Evolutionary conservation across 306 rosid genomes (phyloP).

Genomic region (Leucaena leucocephala): DNA sequence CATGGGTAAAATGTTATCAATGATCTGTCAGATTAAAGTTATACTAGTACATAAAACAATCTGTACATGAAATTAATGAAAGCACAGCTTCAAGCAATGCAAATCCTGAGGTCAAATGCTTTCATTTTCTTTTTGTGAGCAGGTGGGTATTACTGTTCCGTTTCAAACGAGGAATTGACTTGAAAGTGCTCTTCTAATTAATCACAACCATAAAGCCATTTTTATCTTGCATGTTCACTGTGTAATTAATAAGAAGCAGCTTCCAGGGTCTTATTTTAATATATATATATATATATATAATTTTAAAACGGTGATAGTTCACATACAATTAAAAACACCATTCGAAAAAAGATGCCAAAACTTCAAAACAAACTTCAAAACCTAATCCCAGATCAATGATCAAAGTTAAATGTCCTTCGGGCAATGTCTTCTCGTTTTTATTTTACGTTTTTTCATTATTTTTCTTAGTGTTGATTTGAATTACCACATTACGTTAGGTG

Average conservation of each 20-base stretch:
- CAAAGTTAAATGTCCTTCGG: conserved; percentile 1
- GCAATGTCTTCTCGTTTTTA: background rate
- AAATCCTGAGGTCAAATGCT: background rate
- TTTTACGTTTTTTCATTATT: background rate
- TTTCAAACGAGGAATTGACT: no score
- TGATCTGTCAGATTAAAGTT: background rate
- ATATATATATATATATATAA: background rate
- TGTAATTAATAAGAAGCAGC: conserved; percentile 5
- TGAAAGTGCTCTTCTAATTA: no score
- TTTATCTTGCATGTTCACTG: background rate
- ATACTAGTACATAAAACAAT: background rate
- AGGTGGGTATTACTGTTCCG: no score
- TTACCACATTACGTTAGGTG: background rate
- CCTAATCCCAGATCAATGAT: conserved; percentile 41
- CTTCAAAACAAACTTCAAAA: no score
- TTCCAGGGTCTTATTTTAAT: background rate
- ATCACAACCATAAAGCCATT: conserved; percentile 3
- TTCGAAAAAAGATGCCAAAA: background rate
- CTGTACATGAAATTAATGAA: background rate
- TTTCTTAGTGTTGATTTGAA: background rate
- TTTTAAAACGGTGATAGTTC: background rate
- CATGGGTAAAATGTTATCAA: background rate
- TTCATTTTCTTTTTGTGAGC: background rate
- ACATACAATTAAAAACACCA: background rate
- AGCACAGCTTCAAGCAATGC: background rate